These are phyloP conservation scores for Lactarius akahatsu DNA, from an alignment of 768 basidiomycete genomes.

Conservation along the genomic window DNA sequence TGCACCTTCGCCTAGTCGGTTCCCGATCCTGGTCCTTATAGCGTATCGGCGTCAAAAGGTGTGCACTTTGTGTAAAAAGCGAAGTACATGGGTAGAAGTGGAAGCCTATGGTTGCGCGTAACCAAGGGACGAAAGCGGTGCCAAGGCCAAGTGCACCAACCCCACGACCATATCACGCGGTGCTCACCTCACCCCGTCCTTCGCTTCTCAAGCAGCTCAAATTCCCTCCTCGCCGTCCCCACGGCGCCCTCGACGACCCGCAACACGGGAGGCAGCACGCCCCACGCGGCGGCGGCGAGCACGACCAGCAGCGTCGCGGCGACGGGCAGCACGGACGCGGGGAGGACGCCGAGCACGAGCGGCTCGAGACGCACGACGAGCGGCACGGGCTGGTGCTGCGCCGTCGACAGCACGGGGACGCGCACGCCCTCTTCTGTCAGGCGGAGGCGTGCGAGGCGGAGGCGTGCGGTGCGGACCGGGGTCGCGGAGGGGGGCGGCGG, in stretches of 20 bases:
- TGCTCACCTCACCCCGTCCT: not conserved
- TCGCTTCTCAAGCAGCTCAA: conserved; percentile 1
- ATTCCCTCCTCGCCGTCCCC: conserved; percentile 26
- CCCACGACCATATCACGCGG: too few species aligned
- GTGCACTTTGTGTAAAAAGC: not conserved
- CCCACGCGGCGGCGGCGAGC: conserved; percentile 28
- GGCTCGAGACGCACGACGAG: conserved; percentile 60
- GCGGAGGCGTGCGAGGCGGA: conserved; percentile 58
- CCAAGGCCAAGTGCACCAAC: not conserved
- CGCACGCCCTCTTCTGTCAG: conserved; percentile 53
- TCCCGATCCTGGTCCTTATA: not conserved
- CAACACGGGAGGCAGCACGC: conserved; percentile 28
- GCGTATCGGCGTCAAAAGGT: not conserved
- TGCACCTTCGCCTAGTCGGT: not conserved
- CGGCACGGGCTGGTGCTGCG: conserved; percentile 37
- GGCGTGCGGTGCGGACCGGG: conserved; percentile 36
- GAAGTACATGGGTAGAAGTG: not conserved
- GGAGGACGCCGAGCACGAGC: conserved; percentile 56
- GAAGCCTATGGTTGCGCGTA: not conserved
- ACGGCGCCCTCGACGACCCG: conserved; percentile 23
- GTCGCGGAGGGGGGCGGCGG: too few species aligned
- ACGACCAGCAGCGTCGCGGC: conserved; percentile 33
- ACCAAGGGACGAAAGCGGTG: not conserved
- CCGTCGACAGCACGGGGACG: conserved; percentile 37
- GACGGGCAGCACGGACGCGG: conserved; percentile 48